Evolutionary conservation across 2,329 filamentous ascomycete genomes (phyloP), one percentile per base, ranked within the genome.

Genomic region (Celoporthe dispersa): DNA sequence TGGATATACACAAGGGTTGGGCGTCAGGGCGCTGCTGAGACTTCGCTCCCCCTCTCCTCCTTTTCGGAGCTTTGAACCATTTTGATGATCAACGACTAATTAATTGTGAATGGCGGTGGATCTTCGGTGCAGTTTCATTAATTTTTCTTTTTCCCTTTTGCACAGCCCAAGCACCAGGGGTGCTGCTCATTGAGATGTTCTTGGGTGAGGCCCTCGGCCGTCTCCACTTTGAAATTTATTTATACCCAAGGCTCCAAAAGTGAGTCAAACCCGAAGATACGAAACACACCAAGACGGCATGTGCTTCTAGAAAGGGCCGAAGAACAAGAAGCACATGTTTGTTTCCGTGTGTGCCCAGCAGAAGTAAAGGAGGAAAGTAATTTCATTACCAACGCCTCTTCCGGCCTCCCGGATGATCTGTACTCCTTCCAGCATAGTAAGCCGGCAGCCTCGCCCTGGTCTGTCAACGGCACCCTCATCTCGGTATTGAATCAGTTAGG

Each of bases 181-280:
- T 55, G 4, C 14, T 55, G 4, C 14, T 55, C n/a, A 14, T 28
- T 16, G 12, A 28, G 28, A 28, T 55, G 9, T 55, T 55, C 2
- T 28, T 48, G 44, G 19, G 25, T n/a, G n/a, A 55, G 51, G 25
- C n/a, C 12, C 51, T 28, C 25, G 51, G 28, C 3, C 51, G 51
- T 28, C 51, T 55, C 51, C 51, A 55, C 51, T 9, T 12, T 28
- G n/a, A 55, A 55, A 25, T 55, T 53, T 55, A 55, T 55, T 55
- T 55, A 55, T 55, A 55, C 25, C n/a, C n/a, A 55, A 25, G 5
- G 12, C n/a, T 55, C 51, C 51, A 28, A 28, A 55, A 28, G n/a
- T 28, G 51, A 55, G 51, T 28, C 51, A 55, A 55, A 28, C 51
- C 51, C 48, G 22, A 9, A 55, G 28, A 6, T 55, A 28, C 51